Evolutionary conservation across 306 rosid genomes (phyloP).

Genomic region (Luffa aegyptiaca): DNA sequence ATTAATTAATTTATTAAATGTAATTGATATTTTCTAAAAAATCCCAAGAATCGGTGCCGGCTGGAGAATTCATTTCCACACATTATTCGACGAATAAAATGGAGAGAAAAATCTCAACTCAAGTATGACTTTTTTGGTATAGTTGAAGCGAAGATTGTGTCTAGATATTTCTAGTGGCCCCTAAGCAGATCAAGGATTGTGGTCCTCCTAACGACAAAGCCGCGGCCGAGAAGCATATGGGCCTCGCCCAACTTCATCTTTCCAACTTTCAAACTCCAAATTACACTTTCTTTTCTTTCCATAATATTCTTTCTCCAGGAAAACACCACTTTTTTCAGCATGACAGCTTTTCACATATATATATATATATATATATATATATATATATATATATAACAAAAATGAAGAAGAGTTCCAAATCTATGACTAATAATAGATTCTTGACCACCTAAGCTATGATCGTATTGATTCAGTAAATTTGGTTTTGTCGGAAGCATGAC

Average conservation of each 20-base stretch:
- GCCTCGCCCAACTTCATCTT: not conserved
- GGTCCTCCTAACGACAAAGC: not conserved
- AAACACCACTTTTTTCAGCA: not conserved
- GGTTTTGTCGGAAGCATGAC: no score
- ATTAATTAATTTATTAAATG: not conserved
- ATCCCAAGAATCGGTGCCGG: not conserved
- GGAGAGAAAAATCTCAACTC: not conserved
- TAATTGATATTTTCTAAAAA: not conserved
- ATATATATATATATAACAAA: no score
- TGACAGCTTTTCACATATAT: no score
- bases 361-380: no score
- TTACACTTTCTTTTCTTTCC: not conserved
- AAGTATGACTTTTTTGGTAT: not conserved
- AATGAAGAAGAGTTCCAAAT: no score
- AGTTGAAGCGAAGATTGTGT: not conserved
- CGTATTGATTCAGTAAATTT: no score
- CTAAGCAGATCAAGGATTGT: not conserved
- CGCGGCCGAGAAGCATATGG: not conserved
- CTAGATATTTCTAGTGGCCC: not conserved
- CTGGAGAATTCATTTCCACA: not conserved
- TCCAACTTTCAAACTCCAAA: not conserved
- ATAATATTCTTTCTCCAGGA: no score
- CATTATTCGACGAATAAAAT: not conserved
- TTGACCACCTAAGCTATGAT: no score
- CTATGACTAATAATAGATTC: no score